Evolutionary conservation across 1,284 basidiomycete genomes (phyloP), one percentile per base, ranked within the genome.

Genomic region (Apiotrichum porosum): DNA sequence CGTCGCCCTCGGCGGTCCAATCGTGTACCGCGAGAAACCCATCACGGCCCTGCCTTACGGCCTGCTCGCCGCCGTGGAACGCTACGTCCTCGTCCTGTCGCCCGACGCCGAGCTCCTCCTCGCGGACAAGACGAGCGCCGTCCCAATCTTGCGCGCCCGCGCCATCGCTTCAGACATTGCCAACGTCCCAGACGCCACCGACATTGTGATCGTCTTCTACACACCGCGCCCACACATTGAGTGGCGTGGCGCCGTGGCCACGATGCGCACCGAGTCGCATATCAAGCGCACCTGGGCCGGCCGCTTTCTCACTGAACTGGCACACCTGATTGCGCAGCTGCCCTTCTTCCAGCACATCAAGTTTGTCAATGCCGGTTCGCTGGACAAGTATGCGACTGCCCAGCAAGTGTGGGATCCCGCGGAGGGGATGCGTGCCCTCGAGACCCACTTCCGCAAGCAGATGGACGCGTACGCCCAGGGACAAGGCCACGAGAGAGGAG

Each of bases 291-390:
- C 48, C 6, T 45, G 43, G 43, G 38, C 34, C 10, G 42, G 38
- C 4, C 48, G 37, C 14, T 30, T 50, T 18, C 42, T 50, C 12
- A 21, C 14, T 14, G 48, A 50, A 38, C 43, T 50, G 14, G 48
- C 42, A 9, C n/a, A 32, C 17, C 24, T 23, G 18, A 19, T 45
- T 9, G 37, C 33, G 2, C 32, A 37, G 13, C 28, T 41, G 1
- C 28, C 36, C n/a, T 15, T 19, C 9, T 21, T 26, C 21, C 32
- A 21, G 31, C 10, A 6, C 9, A 8, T 50, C 10, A 35, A 17
- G 5, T 14, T 50, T 28, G 48, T 50, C 18, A 50, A 50, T 33
- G 35, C 43, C 3, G 48, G 43, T 14, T 13, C 26, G 1, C 26
- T 50, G 30, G 33, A 41, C 33, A 3, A 21, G 18, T 17, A 23